Evolutionary conservation across 331 rosid genomes (phyloP).

Genomic region (Quercus phellos): DNA sequence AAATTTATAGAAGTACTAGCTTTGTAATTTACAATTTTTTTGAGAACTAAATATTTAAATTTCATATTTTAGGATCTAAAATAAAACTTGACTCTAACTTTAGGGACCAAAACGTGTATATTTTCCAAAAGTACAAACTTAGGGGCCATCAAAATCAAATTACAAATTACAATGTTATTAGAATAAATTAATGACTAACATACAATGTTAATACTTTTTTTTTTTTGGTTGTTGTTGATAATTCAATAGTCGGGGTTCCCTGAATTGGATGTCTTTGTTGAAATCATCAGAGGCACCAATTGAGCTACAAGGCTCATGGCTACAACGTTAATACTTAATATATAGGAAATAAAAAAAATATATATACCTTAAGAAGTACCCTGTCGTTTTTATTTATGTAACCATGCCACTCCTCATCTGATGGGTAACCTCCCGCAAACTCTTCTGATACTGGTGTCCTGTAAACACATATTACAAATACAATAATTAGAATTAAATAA

Average conservation of each 20-base stretch:
- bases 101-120: too few species aligned
- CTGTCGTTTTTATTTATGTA: constrained; percentile 87
- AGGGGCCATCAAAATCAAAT: neutral
- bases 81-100: too few species aligned
- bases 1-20: too few species aligned
- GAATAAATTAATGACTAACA: neutral
- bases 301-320: too few species aligned
- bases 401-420: constrained; percentile 94
- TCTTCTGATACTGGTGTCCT: constrained; percentile 70
- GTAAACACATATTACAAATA: constrained; percentile 3
- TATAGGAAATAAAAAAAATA: neutral
- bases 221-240: too few species aligned
- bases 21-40: too few species aligned
- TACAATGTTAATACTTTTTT: neutral
- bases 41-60: too few species aligned
- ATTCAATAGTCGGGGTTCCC: too few species aligned
- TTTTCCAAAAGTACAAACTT: too few species aligned
- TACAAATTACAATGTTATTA: neutral
- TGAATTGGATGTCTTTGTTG: too few species aligned
- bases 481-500: neutral
- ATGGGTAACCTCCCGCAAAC: constrained; percentile 62
- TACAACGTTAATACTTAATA: neutral
- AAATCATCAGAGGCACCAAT: too few species aligned
- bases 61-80: too few species aligned
- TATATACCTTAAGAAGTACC: constrained; percentile 84